A percentile compares a stretch with the other conserved stretches of the same genome.
Evolutionary conservation across 1,139 yeast genomes (phyloP).

Genomic region (Suhomyces anneliseae): DNA sequence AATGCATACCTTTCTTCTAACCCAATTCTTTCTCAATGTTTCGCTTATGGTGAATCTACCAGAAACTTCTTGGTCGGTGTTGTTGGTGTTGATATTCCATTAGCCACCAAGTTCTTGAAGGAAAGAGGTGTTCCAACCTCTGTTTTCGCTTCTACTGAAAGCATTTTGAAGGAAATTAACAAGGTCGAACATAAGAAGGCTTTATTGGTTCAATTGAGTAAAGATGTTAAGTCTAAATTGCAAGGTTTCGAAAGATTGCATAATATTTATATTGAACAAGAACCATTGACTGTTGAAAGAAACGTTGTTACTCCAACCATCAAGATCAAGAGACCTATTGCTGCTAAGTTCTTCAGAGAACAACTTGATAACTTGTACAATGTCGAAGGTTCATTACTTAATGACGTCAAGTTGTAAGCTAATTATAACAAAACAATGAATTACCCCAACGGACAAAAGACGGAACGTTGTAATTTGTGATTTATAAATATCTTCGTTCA

Average conservation of each 20-base stretch:
- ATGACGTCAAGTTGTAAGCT: slow-evolving; percentile 13
- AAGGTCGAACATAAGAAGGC: slow-evolving; percentile 12
- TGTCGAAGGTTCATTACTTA: slow-evolving; percentile 20
- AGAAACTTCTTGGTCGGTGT: slow-evolving; percentile 23
- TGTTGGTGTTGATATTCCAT: slow-evolving; percentile 22
- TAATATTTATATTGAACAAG: slow-evolving; percentile 24
- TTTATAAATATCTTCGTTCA: too few relatives aligned
- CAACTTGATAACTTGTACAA: slow-evolving; percentile 23
- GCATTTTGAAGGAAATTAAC: slow-evolving; percentile 16
- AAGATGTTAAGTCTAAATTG: slow-evolving; percentile 12
- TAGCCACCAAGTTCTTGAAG: slow-evolving; percentile 18
- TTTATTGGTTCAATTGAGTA: slow-evolving; percentile 14
- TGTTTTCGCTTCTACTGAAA: slow-evolving; percentile 18
- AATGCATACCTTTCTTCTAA: slow-evolving; percentile 21
- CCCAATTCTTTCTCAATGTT: slow-evolving; percentile 21
- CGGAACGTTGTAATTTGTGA: too few relatives aligned
- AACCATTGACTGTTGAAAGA: slow-evolving; percentile 25
- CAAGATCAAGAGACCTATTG: slow-evolving; percentile 27
- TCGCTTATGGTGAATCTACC: slow-evolving; percentile 24
- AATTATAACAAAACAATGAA: background rate
- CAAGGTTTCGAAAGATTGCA: slow-evolving; percentile 27
- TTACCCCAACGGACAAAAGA: too few relatives aligned
- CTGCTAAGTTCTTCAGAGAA: slow-evolving; percentile 20
- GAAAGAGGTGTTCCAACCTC: slow-evolving; percentile 15
- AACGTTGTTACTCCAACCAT: slow-evolving; percentile 28